Evolutionary conservation across 257 asterid genomes (phyloP), one percentile per base, ranked within the genome.

Genomic region (Anisodus acutangulus): DNA sequence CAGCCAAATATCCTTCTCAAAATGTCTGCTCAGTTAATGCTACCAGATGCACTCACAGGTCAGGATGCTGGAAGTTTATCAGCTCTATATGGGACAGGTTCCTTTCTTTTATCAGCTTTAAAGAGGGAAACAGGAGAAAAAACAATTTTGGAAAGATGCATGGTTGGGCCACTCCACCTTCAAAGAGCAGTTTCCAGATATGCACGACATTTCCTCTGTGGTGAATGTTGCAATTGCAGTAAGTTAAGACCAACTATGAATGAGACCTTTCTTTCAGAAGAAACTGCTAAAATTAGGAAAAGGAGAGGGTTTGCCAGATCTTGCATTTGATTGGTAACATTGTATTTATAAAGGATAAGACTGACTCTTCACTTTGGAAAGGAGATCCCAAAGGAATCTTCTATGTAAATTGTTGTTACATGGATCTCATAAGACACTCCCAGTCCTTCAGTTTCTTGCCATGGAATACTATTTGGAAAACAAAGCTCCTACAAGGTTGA

Each of bases 61-160:
- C 71, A 64, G 45, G n/a, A 64, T 64, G 71, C 71, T 64, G 71
- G 71, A 64, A 64, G n/a, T 31, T 64, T 64, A 11, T 31, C 71
- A 64, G 71, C n/a, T 11, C 71, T 64, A 11, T 11, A 31, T 5
- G 71, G 45, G 37, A 26, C 39, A 7, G 45, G 31, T 64, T 31
- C 39, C 71, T 6, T 64, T 31, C 71, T 31, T 64, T 31, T 64
- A 31, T 31, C 45, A 64, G 71, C 9, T 31, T 64, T 64, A 17
- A 31, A 11, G 71, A 26, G n/a, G 7, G 45, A 64, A 63, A 64
- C 31, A n/a, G n/a, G 45, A n/a, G n/a, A 64, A 45, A 8, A 12
- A 64, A 64, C 26, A 31, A 11, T 64, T 64, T 31, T 31, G n/a
- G n/a, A 64, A 64, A 64, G 71, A 64, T 66, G 72, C 37, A 31